These are phyloP conservation scores for Vanderwaltozyma polyspora DNA, from an alignment of 805 yeast genomes.

Conservation along the genomic window DNA sequence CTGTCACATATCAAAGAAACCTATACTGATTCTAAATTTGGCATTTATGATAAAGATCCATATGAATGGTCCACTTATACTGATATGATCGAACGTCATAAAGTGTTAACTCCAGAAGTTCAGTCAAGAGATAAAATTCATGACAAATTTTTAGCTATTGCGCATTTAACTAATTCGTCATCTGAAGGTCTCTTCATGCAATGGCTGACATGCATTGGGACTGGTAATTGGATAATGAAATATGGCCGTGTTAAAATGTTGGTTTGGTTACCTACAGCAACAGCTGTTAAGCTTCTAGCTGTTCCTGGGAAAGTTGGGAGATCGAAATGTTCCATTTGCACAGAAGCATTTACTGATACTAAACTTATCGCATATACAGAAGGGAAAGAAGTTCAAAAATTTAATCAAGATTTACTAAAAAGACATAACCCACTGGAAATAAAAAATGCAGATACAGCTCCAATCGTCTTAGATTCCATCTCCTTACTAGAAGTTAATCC, in stretches of 20 bases:
- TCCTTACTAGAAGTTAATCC: conserved; percentile 50
- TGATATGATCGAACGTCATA: conserved; percentile 35
- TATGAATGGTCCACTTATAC: conserved; percentile 56
- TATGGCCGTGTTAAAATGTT: conserved; percentile 70
- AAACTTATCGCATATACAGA: conserved; percentile 41
- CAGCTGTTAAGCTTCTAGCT: conserved; percentile 54
- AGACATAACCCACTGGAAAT: conserved; percentile 25
- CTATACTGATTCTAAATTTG: conserved; percentile 19
- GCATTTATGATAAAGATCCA: conserved; percentile 38
- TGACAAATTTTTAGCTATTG: conserved; percentile 45
- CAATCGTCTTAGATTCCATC: conserved; percentile 29
- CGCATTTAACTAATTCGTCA: conserved; percentile 39
- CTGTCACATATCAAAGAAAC: conserved; percentile 4
- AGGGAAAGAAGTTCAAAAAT: conserved; percentile 9
- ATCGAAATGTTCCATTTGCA: conserved; percentile 50
- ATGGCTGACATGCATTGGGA: conserved; percentile 57
- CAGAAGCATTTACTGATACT: conserved; percentile 53
- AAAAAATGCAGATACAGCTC: conserved; percentile 20
- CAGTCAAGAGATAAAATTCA: conserved; percentile 35
- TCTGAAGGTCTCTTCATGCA: conserved; percentile 67
- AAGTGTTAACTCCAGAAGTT: conserved; percentile 31
- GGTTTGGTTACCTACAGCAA: conserved; percentile 49
- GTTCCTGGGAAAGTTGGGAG: conserved; percentile 41
- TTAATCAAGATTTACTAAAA: conserved; percentile 12
- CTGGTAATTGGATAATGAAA: conserved; percentile 62